Base-by-base conservation (phyloP, 805 yeast species). In the Hemisphaericaspora nanyangensis region DNA sequence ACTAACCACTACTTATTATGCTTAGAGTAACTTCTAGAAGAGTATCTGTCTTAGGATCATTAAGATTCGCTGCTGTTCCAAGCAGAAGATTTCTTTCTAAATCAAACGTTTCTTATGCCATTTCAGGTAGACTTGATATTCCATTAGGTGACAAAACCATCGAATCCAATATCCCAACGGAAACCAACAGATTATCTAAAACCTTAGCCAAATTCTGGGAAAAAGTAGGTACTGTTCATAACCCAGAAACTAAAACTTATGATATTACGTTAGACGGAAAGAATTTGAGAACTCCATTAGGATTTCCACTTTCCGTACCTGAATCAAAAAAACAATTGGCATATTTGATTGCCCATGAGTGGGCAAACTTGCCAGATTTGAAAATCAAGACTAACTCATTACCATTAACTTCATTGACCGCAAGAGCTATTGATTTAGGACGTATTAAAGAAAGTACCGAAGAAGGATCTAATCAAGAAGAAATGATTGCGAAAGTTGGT, bases 371-470 rank as follows among this genome's bases (percentile, higher is more conserved):
- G 40, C 76, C 91, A 3, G 72, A 73, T 41, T 70, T 82, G 44
- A 63, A 61, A 45, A 77, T 90, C 51, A 85, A 83, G 58, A 82
- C 89, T 13, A 86, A 84, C 54, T 67, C 85, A 28, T 71, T 93
- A 31, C 98, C 98, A 0, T 63, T 93, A 44, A 93, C 99, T 0
- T 86, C 96, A 0, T 63, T 93, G 38, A 81, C 85, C 4, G 80
- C 97, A 1, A 73, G 99, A 46, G 86, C 95, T 12, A 78, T 93
- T 34, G 99, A 93, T 58, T 65, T 93, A 49, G 42, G 42, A 4
- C 50, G 49, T 11, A 61, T 63, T 39, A 57, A 58, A 42, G 29
- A 48, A 7, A 61, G 63, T 42, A 55, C 57, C 39, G 39, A 37
- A 8, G 58, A 68, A 24, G 46, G 45, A 0, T 58, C 62, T 2